Percentiles rank a stretch among this genome's conserved stretches.
These are phyloP conservation scores for Amniculicola lignicola DNA, from an alignment of 495 filamentous ascomycete genomes.

Conservation along the genomic window DNA sequence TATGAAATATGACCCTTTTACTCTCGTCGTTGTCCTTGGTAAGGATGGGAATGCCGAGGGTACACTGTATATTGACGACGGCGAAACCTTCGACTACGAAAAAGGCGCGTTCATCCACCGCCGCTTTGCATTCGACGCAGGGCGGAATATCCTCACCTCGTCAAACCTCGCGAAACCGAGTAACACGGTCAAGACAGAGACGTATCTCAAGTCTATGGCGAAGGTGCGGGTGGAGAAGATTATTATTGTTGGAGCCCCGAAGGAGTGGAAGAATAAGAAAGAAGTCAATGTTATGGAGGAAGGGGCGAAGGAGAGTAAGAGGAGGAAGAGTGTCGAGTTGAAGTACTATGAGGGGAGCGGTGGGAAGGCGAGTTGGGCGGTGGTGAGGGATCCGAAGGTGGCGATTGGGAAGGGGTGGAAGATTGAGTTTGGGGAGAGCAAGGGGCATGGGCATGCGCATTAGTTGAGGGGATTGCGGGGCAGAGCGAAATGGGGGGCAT, in stretches of 20 bases:
- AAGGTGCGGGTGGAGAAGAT: conserved; percentile 77
- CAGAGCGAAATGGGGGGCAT: too few relatives aligned
- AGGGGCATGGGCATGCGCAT: conserved; percentile 27
- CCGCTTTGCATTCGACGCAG: conserved; percentile 60
- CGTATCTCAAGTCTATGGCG: conserved; percentile 72
- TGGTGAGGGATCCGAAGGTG: conserved; percentile 75
- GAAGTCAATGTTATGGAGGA: conserved; percentile 67
- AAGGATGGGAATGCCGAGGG: conserved; percentile 72
- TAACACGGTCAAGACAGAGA: conserved; percentile 56
- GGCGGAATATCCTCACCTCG: conserved; percentile 52
- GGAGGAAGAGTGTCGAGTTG: conserved; percentile 52
- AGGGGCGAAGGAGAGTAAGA: conserved; percentile 52
- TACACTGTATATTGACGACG: conserved; percentile 86
- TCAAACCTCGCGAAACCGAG: conserved; percentile 53
- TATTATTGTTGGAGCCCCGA: conserved; percentile 72
- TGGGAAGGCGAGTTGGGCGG: conserved; percentile 70
- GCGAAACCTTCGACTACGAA: conserved; percentile 85
- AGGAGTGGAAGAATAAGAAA: conserved; percentile 64
- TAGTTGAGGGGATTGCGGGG: neutral
- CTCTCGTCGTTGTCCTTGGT: conserved; percentile 74
- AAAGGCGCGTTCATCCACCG: conserved; percentile 83
- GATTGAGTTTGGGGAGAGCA: too few relatives aligned
- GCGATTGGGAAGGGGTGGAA: conserved; percentile 78
- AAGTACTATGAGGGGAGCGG: conserved; percentile 57
- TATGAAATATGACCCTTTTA: conserved; percentile 94